Evolutionary conservation across 1,284 basidiomycete genomes (phyloP).

Genomic region (Ceratobasidium papillatum): DNA sequence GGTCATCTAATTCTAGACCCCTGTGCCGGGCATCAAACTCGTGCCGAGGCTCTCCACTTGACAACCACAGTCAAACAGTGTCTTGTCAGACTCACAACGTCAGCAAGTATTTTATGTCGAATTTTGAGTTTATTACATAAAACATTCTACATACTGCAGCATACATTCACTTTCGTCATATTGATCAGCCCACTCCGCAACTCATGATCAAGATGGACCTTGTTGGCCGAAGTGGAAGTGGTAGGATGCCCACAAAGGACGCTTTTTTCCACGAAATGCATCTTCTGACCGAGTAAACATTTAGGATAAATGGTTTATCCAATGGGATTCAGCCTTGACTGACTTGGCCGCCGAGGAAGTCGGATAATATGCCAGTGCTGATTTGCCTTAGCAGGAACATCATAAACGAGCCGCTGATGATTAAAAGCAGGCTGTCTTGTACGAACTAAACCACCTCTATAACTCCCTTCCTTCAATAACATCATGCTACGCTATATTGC

Average conservation of each 20-base stretch:
- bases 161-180: background rate
- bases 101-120: conserved; percentile 2
- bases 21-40: conserved; percentile 16
- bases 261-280: conserved; percentile 15
- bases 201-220: background rate
- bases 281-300: background rate
- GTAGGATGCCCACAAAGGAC: background rate
- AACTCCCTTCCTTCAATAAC: background rate
- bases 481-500: conserved; percentile 20
- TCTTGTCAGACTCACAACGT: conserved; percentile 11
- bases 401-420: background rate
- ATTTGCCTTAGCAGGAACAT: background rate
- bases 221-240: background rate
- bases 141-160: background rate
- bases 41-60: conserved; percentile 10
- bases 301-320: conserved; percentile 34
- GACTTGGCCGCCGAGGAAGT: background rate
- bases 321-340: background rate
- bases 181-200: background rate
- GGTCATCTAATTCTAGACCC: conserved; percentile 21
- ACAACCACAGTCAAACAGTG: conserved; percentile 13
- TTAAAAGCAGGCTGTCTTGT: background rate
- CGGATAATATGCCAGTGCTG: background rate
- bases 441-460: background rate
- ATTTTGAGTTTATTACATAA: background rate